Conservation (phyloP, 1,284 basidiomycete species). For the Cryptococcus hybrid region DNA sequence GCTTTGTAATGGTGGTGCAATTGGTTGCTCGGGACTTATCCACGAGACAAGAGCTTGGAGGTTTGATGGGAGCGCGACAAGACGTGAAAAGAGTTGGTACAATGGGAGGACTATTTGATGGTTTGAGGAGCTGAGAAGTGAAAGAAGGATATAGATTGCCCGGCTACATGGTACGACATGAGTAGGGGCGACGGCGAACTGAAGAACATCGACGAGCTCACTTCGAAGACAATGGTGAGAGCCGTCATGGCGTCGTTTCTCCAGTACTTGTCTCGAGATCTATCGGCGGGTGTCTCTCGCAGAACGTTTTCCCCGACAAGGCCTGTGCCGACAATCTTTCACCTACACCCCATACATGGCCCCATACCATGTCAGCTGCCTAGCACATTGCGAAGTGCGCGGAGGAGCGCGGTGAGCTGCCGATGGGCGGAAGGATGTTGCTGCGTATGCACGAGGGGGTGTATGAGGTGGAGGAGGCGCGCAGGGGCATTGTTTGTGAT, state of each 20-base stretch:
- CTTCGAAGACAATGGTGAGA: too few relatives aligned
- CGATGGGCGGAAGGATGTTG: constrained; percentile 17
- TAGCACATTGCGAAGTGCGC: constrained; percentile 42
- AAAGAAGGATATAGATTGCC: constrained; percentile 32
- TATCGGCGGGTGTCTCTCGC: background rate
- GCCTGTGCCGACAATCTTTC: constrained; percentile 40
- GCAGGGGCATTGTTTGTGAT: constrained; percentile 25
- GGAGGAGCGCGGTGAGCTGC: constrained; percentile 14
- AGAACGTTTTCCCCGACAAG: constrained; percentile 22
- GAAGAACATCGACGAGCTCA: constrained; percentile 19
- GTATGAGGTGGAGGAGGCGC: constrained; percentile 27
- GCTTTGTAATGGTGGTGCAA: too few relatives aligned
- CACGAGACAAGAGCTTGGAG: constrained; percentile 62
- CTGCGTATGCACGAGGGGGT: background rate
- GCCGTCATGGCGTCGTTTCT: too few relatives aligned
- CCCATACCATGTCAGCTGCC: constrained; percentile 45
- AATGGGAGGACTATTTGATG: constrained; percentile 49
- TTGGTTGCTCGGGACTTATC: background rate
- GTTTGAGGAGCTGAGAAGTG: constrained; percentile 27
- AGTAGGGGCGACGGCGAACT: constrained; percentile 35
- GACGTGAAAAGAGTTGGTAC: constrained; percentile 59
- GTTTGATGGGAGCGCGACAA: constrained; percentile 61
- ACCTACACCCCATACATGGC: constrained; percentile 47
- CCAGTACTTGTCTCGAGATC: too few relatives aligned
- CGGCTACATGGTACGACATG: constrained; percentile 13